These are phyloP conservation scores for Artomyces pyxidatus DNA, from an alignment of 768 basidiomycete species.

Conservation along the genomic window DNA sequence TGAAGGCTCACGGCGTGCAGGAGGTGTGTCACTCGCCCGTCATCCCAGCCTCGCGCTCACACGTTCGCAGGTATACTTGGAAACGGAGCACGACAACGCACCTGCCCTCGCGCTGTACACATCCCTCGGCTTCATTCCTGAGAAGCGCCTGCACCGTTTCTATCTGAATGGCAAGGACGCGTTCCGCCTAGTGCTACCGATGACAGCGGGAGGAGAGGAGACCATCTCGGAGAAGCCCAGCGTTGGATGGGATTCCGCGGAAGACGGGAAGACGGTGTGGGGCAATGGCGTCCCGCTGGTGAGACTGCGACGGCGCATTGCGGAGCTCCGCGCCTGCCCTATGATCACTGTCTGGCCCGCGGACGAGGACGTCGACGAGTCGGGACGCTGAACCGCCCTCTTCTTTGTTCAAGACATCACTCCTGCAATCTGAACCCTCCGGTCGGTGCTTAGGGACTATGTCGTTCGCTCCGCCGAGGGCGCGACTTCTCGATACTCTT, in stretches of 20 bases:
- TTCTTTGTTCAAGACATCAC: too few relatives aligned
- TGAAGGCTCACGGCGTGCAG: conserved; percentile 76
- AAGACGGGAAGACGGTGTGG: conserved; percentile 1
- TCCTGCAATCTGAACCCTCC: too few relatives aligned
- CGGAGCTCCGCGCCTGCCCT: conserved; percentile 10
- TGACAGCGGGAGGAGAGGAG: conserved; percentile 26
- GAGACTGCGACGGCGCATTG: conserved; percentile 10
- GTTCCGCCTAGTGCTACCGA: conserved; percentile 67
- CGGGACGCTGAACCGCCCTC: conserved; percentile 15
- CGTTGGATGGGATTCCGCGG: background rate
- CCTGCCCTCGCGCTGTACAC: conserved; percentile 87
- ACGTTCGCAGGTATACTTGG: conserved; percentile 71
- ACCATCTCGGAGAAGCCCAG: conserved; percentile 2
- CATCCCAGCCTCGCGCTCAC: background rate
- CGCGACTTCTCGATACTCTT: too few relatives aligned
- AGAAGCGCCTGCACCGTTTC: conserved; percentile 91
- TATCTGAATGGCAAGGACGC: conserved; percentile 98
- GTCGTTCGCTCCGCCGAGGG: too few relatives aligned
- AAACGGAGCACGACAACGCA: conserved; percentile 91
- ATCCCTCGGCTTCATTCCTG: conserved; percentile 88
- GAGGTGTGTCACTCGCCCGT: conserved; percentile 63
- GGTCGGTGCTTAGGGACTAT: too few relatives aligned
- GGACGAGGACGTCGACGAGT: conserved; percentile 13
- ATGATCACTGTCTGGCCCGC: conserved; percentile 15
- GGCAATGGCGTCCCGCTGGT: background rate